Base-by-base conservation (phyloP, 768 basidiomycete genomes). In the Lentinula sp. region DNA sequence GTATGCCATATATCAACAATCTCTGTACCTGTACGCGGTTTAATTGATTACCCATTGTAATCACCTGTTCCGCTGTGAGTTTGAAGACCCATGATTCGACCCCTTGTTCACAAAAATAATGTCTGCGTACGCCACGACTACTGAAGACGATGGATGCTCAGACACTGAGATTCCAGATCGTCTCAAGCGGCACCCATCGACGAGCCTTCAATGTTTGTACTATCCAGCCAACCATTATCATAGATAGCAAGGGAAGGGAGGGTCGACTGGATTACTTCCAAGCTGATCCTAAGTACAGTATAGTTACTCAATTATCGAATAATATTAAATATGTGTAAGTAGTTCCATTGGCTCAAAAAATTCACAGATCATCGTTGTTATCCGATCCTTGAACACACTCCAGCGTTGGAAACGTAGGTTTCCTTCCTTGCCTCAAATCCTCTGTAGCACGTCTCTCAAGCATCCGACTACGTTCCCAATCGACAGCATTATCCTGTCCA, bases 341-440 rank as follows among this genome's bases (percentile, higher is more conserved):
- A 46, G 12, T 46, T 28, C 28, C 28, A 28, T 28, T 28, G 28
- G 28, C 28, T 28, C 28, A 28, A 28, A 28, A 3, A 28, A 3
- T 6, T 33, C 32, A 32, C 8, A 51, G 15, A 36, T 51, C 50
- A n/a, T 51, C 33, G 13, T 51, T 28, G 28, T 28, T 36, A 33
- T 51, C 7, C 12, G 16, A 7, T 33, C 50, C 32, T 48, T 66
- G 65, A 36, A 50, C 45, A 23, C 57, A 59, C 6, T 48, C 20
- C 18, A 59, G 20, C 33, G 1, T 9, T 23, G 59, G 59, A 41
- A 60, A 52, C 10, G 37, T 52, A 36, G 48, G 45, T 18, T 52
- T 60, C 50, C 39, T 37, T 42, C 59, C 59, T 28, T 33, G 20
- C 23, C 36, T 23, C 5, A 60, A 18, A 60, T 60, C 59, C 20